Conservation (phyloP, 176 grass and related monocot genomes). For the Tillandsia leiboldiana region DNA sequence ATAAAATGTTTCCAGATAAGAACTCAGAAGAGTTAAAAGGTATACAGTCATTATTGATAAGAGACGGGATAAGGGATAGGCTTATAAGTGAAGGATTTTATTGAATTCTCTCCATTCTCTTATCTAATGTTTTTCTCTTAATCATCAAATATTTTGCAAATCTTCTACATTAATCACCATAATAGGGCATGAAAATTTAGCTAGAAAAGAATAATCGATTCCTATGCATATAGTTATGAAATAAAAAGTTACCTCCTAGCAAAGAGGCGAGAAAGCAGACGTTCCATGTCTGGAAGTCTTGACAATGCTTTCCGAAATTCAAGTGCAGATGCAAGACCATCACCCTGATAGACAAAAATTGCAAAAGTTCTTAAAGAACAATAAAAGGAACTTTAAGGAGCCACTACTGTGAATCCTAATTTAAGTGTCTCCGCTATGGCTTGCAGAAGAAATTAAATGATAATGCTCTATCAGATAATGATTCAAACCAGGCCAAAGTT, state of each 20-base stretch:
- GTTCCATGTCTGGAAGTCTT: slow-evolving; percentile 80
- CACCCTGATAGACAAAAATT: slow-evolving; percentile 40
- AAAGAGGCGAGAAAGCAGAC: slow-evolving; percentile 79
- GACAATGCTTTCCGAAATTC: slow-evolving; percentile 70
- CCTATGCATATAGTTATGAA: slow-evolving; percentile 14
- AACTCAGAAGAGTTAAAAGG: no score
- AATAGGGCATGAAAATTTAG: not conserved
- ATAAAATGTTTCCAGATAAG: no score
- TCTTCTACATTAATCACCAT: not conserved
- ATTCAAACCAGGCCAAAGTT: not conserved
- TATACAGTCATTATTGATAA: no score
- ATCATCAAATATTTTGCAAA: not conserved
- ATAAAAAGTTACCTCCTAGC: slow-evolving; percentile 55
- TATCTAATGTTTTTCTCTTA: no score
- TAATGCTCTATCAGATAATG: not conserved
- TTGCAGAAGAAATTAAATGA: not conserved
- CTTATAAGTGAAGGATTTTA: no score
- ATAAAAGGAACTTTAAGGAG: slow-evolving; percentile 1
- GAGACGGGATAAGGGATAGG: no score
- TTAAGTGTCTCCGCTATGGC: not conserved
- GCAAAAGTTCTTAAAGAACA: slow-evolving; percentile 16
- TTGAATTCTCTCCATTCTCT: no score
- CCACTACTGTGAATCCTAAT: not conserved
- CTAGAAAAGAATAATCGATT: slow-evolving; percentile 3
- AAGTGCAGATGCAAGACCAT: slow-evolving; percentile 38